A percentile compares a stretch with the other conserved stretches of the same genome.
These are phyloP conservation scores for Cystofilobasidium capitatum DNA, from an alignment of 768 basidiomycete species.

Conservation along the genomic window DNA sequence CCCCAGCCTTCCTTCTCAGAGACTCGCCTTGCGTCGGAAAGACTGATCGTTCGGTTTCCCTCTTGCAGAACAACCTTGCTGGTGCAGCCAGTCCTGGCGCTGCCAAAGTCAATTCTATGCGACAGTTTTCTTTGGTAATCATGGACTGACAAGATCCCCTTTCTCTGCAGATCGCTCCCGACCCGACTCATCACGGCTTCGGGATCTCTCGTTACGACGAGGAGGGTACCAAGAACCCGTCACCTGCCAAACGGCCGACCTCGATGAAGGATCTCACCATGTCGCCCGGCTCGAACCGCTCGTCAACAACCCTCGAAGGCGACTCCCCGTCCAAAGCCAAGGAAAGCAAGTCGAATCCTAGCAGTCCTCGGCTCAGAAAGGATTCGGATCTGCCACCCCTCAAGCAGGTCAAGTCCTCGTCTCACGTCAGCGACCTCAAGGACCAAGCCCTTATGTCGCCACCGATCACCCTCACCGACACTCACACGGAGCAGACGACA, in stretches of 20 bases:
- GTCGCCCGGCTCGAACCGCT: constrained; percentile 31
- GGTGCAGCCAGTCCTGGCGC: constrained; percentile 53
- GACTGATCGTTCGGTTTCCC: not conserved
- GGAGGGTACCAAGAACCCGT: not conserved
- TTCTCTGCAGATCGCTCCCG: constrained; percentile 44
- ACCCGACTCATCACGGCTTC: constrained; percentile 56
- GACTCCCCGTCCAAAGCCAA: constrained; percentile 12
- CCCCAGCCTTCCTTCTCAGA: too few species aligned
- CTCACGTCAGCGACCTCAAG: not conserved
- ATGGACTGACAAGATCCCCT: constrained; percentile 36
- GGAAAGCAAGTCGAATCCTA: constrained; percentile 12
- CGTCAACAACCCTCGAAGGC: not conserved
- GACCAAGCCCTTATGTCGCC: not conserved
- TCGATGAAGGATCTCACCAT: not conserved
- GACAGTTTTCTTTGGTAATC: constrained; percentile 30
- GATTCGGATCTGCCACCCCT: not conserved
- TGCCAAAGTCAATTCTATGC: constrained; percentile 13
- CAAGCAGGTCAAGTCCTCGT: not conserved
- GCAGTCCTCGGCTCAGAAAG: not conserved
- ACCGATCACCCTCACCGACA: constrained; percentile 8
- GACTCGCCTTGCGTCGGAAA: not conserved
- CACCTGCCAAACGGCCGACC: constrained; percentile 18
- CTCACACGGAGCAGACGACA: not conserved
- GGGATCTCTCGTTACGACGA: constrained; percentile 50
- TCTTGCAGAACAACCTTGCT: constrained; percentile 43